phyloP scores from a whole-genome alignment of 2,329 filamentous ascomycete species.

The Apiospora marii region DNA sequence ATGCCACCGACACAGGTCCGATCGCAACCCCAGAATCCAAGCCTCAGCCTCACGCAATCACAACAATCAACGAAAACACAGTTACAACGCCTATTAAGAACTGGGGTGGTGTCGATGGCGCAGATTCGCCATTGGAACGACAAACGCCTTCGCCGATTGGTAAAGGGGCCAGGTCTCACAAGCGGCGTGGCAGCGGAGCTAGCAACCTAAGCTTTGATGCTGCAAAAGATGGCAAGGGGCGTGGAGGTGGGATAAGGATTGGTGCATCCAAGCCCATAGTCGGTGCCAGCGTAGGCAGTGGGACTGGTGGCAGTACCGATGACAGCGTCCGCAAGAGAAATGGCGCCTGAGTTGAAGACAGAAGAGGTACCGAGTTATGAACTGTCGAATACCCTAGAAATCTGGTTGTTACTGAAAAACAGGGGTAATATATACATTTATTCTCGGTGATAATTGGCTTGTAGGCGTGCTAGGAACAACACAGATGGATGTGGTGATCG shows the following conservation, averaged over 20 bases:
- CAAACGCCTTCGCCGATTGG: conserved; percentile 18
- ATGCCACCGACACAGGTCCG: conserved; percentile 18
- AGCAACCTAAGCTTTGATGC: conserved; percentile 51
- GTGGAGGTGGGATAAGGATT: conserved; percentile 50
- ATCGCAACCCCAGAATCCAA: conserved; percentile 10
- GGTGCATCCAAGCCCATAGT: conserved; percentile 46
- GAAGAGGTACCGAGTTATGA: neutral
- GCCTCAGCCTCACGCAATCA: conserved; percentile 29
- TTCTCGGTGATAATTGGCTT: neutral
- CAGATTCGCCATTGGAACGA: conserved; percentile 25
- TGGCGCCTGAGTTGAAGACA: neutral
- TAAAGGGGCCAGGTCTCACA: conserved; percentile 23
- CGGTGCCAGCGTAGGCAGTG: conserved; percentile 29
- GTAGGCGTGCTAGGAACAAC: neutral
- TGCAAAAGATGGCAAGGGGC: conserved; percentile 41
- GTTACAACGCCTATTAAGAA: conserved; percentile 30
- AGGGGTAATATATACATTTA: neutral
- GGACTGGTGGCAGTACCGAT: conserved; percentile 23
- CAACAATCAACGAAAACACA: conserved; percentile 33
- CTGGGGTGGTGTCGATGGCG: conserved; percentile 22
- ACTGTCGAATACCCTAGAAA: neutral
- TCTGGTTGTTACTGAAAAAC: neutral
- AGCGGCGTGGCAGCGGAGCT: conserved; percentile 39
- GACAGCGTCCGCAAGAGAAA: conserved; percentile 17
- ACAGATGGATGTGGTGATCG: too few species aligned